Evolutionary conservation across 2,329 filamentous ascomycete species (phyloP), one percentile per base, ranked within the genome.

Genomic region (Zalaria obscura): DNA sequence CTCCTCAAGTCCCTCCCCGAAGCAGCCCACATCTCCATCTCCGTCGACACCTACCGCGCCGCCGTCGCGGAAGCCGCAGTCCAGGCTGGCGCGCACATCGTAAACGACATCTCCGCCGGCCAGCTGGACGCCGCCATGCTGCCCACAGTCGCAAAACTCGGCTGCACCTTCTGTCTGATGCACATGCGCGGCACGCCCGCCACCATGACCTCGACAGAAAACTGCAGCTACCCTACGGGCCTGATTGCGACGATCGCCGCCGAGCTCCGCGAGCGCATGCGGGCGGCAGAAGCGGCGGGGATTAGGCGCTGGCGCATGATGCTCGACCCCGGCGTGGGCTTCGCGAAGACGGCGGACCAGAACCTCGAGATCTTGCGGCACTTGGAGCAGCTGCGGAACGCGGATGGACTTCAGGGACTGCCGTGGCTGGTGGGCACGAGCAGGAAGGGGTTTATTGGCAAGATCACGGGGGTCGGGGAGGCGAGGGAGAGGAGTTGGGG

Each of bases 21-120:
- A 52, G 72, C 76, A 2, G 59, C 65, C 3, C 62, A 76, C 42
- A 61, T 86, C n/a, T 75, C 78, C 48, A 80, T 95, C 55, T 93
- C 84, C 56, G 70, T 98, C 45, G 91, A 98, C 65, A 98, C 91
- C 3, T 98, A 93, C 64, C 83, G 86, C 28, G 83, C 89, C 0
- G 66, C 69, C 1, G 89, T 98, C 2, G 91, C 89, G 2, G 74
- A 79, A 52, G 76, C 76, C 18, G 84, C 86, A 11, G 70, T 91
- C 43, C 64, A 68, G 26, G 83, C 80, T 4, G 91, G 91, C 39
- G 89, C 88, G 5, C 80, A 95, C 57, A 83, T 98, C 47, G 77
- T 98, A 64, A 98, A 98, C 63, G 91, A 98, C 60, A 79, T 98
- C 31, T 93, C 86, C 0, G 86, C 81, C 1, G 91, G 91, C 3